Percentiles rank a stretch among this genome's conserved stretches.
phyloP scores from a whole-genome alignment of 225 moss, liverwort and hornwort genomes.

The Antitrichia curtipendula region DNA sequence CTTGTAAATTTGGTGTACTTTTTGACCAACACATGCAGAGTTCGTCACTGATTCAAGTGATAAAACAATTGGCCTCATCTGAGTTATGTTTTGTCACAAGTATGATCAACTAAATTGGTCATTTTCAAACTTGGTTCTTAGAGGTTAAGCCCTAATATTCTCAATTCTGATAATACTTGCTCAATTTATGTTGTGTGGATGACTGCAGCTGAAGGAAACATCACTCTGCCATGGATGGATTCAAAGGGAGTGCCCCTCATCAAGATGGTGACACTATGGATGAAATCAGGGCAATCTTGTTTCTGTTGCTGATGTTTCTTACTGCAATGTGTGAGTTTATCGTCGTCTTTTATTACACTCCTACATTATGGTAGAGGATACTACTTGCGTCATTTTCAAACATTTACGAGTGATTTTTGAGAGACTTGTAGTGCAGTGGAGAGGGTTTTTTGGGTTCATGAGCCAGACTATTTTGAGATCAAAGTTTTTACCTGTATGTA shows the following conservation, averaged over 20 bases:
- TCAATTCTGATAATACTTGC: neutral
- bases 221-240: neutral
- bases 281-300: slow-evolving; percentile 8
- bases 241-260: neutral
- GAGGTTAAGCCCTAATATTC: neutral
- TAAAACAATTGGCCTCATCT: neutral
- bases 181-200: neutral
- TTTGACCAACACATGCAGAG: neutral
- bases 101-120: neutral
- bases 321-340: slow-evolving; percentile 35
- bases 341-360: neutral
- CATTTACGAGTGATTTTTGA: neutral
- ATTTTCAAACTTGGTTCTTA: neutral
- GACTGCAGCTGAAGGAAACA: neutral
- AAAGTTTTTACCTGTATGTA: neutral
- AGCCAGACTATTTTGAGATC: neutral
- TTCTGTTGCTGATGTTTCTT: slow-evolving; percentile 24
- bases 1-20: neutral
- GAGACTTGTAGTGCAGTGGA: neutral
- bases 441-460: too few relatives aligned
- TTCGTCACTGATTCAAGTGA: neutral
- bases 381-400: neutral
- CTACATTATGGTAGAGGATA: neutral
- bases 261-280: neutral
- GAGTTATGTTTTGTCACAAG: neutral